phyloP scores from a whole-genome alignment of 352 stramenopile genomes.

The Globisporangium apiculatum region DNA sequence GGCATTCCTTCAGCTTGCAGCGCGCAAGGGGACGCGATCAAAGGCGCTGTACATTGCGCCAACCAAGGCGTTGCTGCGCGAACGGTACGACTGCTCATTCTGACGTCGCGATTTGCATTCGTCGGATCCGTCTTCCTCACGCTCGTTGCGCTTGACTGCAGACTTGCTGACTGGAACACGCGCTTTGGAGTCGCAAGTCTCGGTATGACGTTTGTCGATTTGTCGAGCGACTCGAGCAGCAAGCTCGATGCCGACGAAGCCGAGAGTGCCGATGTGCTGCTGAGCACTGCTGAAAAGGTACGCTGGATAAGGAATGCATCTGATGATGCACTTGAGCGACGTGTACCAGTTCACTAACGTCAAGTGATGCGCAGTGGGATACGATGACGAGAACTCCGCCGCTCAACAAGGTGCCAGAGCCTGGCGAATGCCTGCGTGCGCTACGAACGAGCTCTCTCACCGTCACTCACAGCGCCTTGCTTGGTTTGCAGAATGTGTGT shows the following conservation, averaged over 20 bases:
- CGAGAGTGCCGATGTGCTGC: slow-evolving; percentile 19
- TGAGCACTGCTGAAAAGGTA: slow-evolving; percentile 43
- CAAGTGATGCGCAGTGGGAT: slow-evolving; percentile 25
- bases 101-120: background rate
- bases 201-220: slow-evolving; percentile 29
- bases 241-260: slow-evolving; percentile 7
- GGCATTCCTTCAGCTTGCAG: slow-evolving; percentile 30
- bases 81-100: slow-evolving; percentile 16
- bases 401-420: slow-evolving; percentile 9
- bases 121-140: too few species aligned
- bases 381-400: slow-evolving; percentile 16
- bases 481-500: slow-evolving; percentile 7
- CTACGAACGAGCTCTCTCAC: background rate
- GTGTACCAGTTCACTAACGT: background rate
- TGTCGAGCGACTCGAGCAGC: slow-evolving; percentile 15
- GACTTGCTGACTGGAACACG: slow-evolving; percentile 25
- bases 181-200: slow-evolving; percentile 27
- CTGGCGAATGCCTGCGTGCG: background rate
- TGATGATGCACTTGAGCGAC: too few species aligned
- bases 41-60: slow-evolving; percentile 44
- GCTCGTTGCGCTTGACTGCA: slow-evolving; percentile 3
- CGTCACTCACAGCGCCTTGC: background rate
- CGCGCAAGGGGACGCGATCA: slow-evolving; percentile 5
- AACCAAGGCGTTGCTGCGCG: slow-evolving; percentile 36
- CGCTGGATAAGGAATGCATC: background rate